These are phyloP conservation scores for Voacanga thouarsii DNA, from an alignment of 257 asterid species.

Conservation along the genomic window DNA sequence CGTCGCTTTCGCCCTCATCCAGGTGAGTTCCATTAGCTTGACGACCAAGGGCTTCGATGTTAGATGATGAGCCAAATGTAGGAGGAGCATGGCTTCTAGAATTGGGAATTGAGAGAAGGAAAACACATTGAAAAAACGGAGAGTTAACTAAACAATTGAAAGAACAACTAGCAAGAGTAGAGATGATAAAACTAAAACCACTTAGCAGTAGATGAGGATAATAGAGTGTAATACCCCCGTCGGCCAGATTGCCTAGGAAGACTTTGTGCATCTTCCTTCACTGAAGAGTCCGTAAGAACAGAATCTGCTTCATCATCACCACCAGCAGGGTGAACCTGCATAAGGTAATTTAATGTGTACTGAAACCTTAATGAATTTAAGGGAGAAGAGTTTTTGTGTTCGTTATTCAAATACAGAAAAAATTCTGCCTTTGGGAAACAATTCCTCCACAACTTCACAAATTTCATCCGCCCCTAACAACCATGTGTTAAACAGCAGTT, in stretches of 20 bases:
- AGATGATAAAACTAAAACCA: not conserved
- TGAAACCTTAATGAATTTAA: not conserved
- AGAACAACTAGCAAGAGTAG: not conserved
- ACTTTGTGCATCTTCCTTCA: slow-evolving; percentile 38
- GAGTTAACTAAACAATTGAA: not conserved
- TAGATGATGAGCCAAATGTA: slow-evolving; percentile 51
- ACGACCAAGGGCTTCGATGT: slow-evolving; percentile 40
- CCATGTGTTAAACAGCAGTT: not conserved
- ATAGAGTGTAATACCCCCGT: slow-evolving; percentile 18
- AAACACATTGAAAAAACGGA: slow-evolving; percentile 6
- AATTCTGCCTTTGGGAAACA: not conserved
- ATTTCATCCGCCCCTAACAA: not conserved
- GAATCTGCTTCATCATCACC: slow-evolving; percentile 31
- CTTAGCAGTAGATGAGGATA: not conserved
- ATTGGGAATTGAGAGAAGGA: not conserved
- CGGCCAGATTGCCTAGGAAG: slow-evolving; percentile 20
- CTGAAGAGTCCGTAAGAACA: slow-evolving; percentile 19
- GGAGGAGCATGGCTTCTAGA: slow-evolving; percentile 48
- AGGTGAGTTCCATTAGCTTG: slow-evolving; percentile 23
- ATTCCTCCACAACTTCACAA: not conserved
- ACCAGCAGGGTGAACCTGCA: slow-evolving; percentile 31
- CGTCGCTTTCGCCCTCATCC: slow-evolving; percentile 25
- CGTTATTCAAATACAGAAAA: not conserved
- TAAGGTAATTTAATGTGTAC: not conserved
- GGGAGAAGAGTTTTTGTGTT: not conserved